Conservation (phyloP, 495 filamentous ascomycete genomes). For the Neurospora sp. region DNA sequence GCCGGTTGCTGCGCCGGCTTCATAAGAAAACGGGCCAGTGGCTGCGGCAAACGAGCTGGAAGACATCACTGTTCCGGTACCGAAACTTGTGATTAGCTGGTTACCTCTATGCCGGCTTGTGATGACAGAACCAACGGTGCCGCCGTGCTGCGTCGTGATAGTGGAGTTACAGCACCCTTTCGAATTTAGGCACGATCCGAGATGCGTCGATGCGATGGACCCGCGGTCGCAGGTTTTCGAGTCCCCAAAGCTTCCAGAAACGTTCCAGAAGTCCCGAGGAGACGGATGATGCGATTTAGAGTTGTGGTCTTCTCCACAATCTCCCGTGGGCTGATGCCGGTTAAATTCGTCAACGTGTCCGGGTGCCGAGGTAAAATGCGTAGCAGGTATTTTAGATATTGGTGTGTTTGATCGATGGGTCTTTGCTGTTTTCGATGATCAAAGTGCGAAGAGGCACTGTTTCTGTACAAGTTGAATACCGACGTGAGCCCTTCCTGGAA, state of each 20-base stretch:
- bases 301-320: neutral
- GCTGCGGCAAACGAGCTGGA: neutral
- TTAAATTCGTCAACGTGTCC: neutral
- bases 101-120: neutral
- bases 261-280: neutral
- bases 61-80: neutral
- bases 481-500: neutral
- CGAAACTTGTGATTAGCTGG: neutral
- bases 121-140: neutral
- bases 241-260: neutral
- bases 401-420: neutral
- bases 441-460: neutral
- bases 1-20: neutral
- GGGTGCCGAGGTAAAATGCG: neutral
- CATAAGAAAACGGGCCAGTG: neutral
- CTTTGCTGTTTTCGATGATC: neutral
- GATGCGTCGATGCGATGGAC: neutral
- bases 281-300: neutral
- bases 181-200: neutral
- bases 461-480: neutral
- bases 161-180: neutral
- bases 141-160: neutral
- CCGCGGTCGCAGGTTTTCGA: neutral
- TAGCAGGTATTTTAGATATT: neutral
- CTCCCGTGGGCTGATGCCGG: neutral